Conservation (phyloP, 2,329 filamentous ascomycete species). For the Hypomyces perniciosus region DNA sequence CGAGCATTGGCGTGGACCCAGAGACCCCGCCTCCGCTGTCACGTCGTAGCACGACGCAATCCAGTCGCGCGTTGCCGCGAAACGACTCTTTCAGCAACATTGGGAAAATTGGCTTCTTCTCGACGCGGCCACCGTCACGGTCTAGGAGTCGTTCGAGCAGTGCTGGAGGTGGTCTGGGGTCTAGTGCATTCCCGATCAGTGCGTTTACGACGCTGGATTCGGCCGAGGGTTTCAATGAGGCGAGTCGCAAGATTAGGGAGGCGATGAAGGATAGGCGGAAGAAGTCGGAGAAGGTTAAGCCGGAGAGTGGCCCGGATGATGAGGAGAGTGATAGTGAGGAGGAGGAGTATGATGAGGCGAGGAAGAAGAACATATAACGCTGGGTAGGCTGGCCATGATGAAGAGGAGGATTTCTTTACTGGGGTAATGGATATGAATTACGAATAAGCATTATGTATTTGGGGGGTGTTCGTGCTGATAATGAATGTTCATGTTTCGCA, state of each 20-base stretch:
- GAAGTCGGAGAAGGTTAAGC: constrained; percentile 41
- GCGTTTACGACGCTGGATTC: constrained; percentile 63
- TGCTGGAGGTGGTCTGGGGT: constrained; percentile 56
- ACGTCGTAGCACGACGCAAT: constrained; percentile 47
- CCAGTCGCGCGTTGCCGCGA: constrained; percentile 57
- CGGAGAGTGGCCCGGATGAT: constrained; percentile 30
- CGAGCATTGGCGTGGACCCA: constrained; percentile 32
- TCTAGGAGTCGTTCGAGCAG: constrained; percentile 65
- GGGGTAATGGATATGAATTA: not conserved
- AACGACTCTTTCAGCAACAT: constrained; percentile 95
- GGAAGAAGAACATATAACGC: constrained; percentile 34
- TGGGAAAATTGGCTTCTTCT: constrained; percentile 81
- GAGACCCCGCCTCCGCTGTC: constrained; percentile 36
- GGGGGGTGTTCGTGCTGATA: not conserved
- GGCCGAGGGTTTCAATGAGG: constrained; percentile 70
- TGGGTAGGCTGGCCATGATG: not conserved
- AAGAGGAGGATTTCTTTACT: not conserved
- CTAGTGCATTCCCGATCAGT: constrained; percentile 58
- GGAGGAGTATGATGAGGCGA: constrained; percentile 37
- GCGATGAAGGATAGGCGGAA: constrained; percentile 66
- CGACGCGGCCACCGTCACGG: constrained; percentile 79
- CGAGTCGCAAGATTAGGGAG: constrained; percentile 74
- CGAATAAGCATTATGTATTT: not conserved
- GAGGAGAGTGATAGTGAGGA: constrained; percentile 35
- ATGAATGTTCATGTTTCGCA: too few species aligned